These are phyloP conservation scores for Plectranthus barbatus DNA, from an alignment of 257 asterid species.

Conservation along the genomic window DNA sequence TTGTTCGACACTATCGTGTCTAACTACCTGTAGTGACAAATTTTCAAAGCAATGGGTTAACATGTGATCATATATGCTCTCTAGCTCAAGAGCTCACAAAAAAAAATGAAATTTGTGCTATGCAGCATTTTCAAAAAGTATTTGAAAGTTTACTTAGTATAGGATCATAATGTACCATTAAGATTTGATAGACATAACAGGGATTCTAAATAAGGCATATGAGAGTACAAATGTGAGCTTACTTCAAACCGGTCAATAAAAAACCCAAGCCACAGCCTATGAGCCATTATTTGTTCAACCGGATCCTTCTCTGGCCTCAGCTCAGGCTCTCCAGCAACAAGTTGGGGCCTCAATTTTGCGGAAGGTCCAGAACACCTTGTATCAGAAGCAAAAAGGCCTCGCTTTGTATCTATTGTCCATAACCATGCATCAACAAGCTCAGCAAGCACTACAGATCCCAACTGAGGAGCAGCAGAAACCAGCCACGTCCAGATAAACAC, in stretches of 20 bases:
- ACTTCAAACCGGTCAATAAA: conserved; percentile 97
- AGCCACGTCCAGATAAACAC: conserved; percentile 97
- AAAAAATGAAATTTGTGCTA: background rate
- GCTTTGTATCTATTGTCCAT: conserved; percentile 95
- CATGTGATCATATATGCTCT: conserved; percentile 10
- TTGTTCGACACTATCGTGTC: conserved; percentile 90
- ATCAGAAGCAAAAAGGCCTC: conserved; percentile 96
- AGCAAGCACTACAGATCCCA: conserved; percentile 93
- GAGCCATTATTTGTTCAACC: conserved; percentile 89
- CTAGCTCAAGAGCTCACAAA: conserved; percentile 2
- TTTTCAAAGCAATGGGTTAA: conserved; percentile 5
- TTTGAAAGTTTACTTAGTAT: background rate
- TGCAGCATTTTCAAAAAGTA: conserved; percentile 13
- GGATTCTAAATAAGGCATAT: conserved; percentile 1
- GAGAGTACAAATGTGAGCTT: conserved; percentile 13
- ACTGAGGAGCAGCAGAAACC: conserved; percentile 97
- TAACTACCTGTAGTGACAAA: conserved; percentile 57
- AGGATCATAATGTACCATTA: background rate
- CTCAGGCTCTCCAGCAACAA: conserved; percentile 94
- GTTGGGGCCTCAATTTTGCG: conserved; percentile 97
- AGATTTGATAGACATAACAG: conserved; percentile 5
- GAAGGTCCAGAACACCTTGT: conserved; percentile 76
- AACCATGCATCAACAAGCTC: conserved; percentile 99
- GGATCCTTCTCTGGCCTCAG: conserved; percentile 71
- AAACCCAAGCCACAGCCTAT: conserved; percentile 96